Evolutionary conservation across 2,329 filamentous ascomycete species (phyloP).

Genomic region (Cladobotryum protrusum): DNA sequence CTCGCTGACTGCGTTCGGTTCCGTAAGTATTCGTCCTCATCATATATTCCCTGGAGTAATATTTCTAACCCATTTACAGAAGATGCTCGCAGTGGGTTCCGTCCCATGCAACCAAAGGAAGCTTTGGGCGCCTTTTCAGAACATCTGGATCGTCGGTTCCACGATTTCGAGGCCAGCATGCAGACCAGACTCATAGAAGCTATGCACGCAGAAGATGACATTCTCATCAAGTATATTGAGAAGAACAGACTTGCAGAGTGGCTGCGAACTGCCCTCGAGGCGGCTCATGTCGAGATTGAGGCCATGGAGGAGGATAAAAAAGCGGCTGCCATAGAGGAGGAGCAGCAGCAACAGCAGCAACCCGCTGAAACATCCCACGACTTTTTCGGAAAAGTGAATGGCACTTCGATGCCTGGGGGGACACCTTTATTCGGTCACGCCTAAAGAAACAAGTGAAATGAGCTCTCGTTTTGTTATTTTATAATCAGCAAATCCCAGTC

Average conservation of each 20-base stretch:
- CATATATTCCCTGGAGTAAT: background rate
- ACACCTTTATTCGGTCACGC: background rate
- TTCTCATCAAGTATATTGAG: conserved; percentile 58
- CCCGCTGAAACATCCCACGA: background rate
- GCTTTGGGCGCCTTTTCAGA: conserved; percentile 55
- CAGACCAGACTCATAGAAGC: conserved; percentile 63
- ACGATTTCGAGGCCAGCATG: conserved; percentile 55
- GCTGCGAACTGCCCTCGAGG: conserved; percentile 38
- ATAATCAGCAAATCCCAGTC: background rate
- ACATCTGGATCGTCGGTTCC: conserved; percentile 54
- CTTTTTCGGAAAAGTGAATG: background rate
- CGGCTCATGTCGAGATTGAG: conserved; percentile 30
- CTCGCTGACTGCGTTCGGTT: conserved; percentile 57
- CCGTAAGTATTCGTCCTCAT: conserved; percentile 43
- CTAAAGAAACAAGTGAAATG: background rate
- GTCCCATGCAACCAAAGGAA: conserved; percentile 45
- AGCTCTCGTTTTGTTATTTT: background rate
- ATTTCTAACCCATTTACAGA: conserved; percentile 32
- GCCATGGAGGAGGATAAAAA: conserved; percentile 27
- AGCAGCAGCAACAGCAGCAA: conserved; percentile 1
- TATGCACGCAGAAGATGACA: conserved; percentile 65
- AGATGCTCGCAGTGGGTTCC: conserved; percentile 36
- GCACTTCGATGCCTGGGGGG: background rate
- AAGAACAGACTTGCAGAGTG: conserved; percentile 66
- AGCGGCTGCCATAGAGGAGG: conserved; percentile 10